Evolutionary conservation across 2,329 filamentous ascomycete genomes (phyloP).

Genomic region (Trichophyton equinum): DNA sequence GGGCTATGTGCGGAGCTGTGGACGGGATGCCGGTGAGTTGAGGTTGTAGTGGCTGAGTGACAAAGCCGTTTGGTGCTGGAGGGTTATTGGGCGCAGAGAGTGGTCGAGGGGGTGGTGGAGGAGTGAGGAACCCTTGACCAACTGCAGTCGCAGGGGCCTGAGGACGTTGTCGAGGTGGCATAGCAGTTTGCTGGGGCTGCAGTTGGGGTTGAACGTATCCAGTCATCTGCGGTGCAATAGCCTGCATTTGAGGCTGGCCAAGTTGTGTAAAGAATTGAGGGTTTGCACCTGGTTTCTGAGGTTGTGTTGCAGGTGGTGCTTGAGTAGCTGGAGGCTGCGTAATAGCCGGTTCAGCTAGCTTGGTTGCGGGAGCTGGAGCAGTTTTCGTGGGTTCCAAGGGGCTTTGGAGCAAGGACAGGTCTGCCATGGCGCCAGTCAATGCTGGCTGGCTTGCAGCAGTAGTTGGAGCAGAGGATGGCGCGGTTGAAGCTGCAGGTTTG

Average conservation of each 20-base stretch:
- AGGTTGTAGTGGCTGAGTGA: conserved; percentile 61
- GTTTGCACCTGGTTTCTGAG: conserved; percentile 31
- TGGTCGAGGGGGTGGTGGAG: conserved; percentile 67
- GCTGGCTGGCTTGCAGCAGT: conserved; percentile 30
- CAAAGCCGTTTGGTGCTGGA: conserved; percentile 58
- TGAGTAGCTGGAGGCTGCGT: conserved; percentile 34
- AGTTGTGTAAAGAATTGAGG: conserved; percentile 42
- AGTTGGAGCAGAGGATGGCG: conserved; percentile 18
- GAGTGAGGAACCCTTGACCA: conserved; percentile 52
- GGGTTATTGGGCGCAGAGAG: conserved; percentile 77
- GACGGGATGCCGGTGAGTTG: conserved; percentile 67
- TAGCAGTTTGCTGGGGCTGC: conserved; percentile 19
- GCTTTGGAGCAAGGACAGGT: conserved; percentile 51
- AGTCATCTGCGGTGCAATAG: conserved; percentile 27
- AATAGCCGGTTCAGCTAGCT: conserved; percentile 30
- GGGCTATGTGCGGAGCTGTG: conserved; percentile 46
- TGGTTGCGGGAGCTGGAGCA: conserved; percentile 38
- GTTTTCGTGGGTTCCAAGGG: conserved; percentile 45
- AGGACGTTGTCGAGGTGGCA: conserved; percentile 53
- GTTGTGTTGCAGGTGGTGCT: conserved; percentile 25
- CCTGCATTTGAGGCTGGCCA: conserved; percentile 18
- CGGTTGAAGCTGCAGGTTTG: conserved; percentile 26
- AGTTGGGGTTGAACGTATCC: conserved; percentile 23
- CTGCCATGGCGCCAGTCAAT: conserved; percentile 58
- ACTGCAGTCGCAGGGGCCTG: conserved; percentile 49